Percentiles rank a stretch among this genome's conserved stretches.
Evolutionary conservation across 1,139 yeast species (phyloP).

Genomic region (Pichia sp.): DNA sequence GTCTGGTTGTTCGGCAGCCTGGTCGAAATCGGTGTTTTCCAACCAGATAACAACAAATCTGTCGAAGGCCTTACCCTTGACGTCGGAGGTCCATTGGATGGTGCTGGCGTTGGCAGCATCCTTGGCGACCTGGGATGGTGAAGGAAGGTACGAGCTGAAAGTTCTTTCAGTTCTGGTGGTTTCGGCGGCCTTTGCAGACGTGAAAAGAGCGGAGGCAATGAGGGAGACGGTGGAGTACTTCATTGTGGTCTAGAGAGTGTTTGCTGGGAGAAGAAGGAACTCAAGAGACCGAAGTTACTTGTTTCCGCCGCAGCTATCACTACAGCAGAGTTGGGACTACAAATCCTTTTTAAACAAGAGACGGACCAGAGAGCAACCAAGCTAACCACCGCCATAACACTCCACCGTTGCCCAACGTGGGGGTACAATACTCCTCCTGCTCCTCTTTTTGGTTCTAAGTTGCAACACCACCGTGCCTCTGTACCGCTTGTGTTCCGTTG

Average conservation of each 20-base stretch:
- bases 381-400: not conserved
- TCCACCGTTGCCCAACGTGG: not conserved
- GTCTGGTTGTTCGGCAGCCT: constrained; percentile 42
- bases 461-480: not conserved
- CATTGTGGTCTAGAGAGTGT: constrained; percentile 1
- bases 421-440: not conserved
- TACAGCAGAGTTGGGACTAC: not conserved
- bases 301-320: not conserved
- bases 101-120: constrained; percentile 38
- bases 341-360: not conserved
- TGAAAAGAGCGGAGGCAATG: constrained; percentile 14
- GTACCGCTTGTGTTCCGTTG: not conserved
- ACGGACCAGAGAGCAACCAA: not conserved
- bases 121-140: constrained; percentile 35
- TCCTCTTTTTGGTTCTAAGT: not conserved
- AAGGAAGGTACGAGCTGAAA: constrained; percentile 36
- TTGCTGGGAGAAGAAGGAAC: not conserved
- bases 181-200: constrained; percentile 20
- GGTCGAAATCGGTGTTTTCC: constrained; percentile 47
- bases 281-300: not conserved
- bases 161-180: constrained; percentile 26
- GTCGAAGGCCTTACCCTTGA: constrained; percentile 40
- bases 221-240: constrained; percentile 14
- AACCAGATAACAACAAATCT: constrained; percentile 44
- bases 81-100: constrained; percentile 34